Conservation (phyloP, 106 monocot species). For the Platanthera guangdongensis region DNA sequence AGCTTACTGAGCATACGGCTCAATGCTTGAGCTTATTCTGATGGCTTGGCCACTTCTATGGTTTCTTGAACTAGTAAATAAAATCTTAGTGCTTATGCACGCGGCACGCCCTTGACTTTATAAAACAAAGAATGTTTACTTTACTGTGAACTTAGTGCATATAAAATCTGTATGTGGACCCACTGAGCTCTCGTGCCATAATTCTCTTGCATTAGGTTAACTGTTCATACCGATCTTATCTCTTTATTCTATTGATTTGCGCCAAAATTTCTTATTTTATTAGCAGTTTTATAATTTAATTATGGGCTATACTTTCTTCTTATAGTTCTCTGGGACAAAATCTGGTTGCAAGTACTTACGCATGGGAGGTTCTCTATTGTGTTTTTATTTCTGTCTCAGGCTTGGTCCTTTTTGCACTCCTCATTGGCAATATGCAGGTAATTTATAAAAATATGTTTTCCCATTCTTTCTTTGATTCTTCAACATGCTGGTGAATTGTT, state of each 20-base stretch:
- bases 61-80: neutral
- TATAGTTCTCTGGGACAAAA: slow-evolving; percentile 91
- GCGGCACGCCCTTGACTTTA: neutral
- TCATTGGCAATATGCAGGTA: slow-evolving; percentile 98
- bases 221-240: neutral
- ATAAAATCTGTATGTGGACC: neutral
- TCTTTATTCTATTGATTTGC: neutral
- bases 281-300: neutral
- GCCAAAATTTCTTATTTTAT: neutral
- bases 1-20: neutral
- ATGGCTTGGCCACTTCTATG: neutral
- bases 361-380: slow-evolving; percentile 72
- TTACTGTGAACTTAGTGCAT: neutral
- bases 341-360: slow-evolving; percentile 62
- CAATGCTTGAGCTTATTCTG: neutral
- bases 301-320: slow-evolving; percentile 3
- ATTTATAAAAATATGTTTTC: neutral
- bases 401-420: slow-evolving; percentile 83
- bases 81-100: neutral
- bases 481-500: neutral
- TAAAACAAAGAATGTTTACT: neutral
- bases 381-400: slow-evolving; percentile 61
- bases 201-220: neutral
- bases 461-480: neutral
- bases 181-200: neutral